Conservation (phyloP, 495 filamentous ascomycete species). For the Aspergillus taichungensis region DNA sequence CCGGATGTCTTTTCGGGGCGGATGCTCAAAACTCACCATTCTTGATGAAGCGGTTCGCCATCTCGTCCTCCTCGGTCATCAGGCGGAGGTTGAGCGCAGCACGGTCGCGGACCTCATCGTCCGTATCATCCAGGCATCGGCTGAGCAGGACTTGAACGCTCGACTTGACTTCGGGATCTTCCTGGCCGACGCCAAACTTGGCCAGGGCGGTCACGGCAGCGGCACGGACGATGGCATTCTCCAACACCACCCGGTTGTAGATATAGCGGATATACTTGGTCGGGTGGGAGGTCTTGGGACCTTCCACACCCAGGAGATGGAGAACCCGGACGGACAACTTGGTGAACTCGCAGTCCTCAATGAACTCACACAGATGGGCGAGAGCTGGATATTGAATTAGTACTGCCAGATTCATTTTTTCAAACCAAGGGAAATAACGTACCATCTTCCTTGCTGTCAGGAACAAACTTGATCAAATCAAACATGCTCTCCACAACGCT, state of each 20-base stretch:
- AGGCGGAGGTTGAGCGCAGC: slow-evolving; percentile 86
- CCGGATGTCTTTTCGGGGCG: too few relatives aligned
- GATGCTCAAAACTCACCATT: slow-evolving; percentile 54
- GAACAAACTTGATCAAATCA: slow-evolving; percentile 97
- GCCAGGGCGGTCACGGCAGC: slow-evolving; percentile 92
- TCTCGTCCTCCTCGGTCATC: slow-evolving; percentile 77
- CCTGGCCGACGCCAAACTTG: slow-evolving; percentile 95
- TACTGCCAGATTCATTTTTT: not conserved
- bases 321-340: slow-evolving; percentile 94
- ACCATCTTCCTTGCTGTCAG: slow-evolving; percentile 92
- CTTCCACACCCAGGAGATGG: slow-evolving; percentile 87
- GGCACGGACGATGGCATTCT: slow-evolving; percentile 92
- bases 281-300: slow-evolving; percentile 88
- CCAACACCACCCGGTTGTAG: slow-evolving; percentile 95
- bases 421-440: slow-evolving; percentile 7
- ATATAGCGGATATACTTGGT: slow-evolving; percentile 99
- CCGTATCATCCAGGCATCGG: slow-evolving; percentile 89
- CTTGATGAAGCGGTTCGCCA: slow-evolving; percentile 78
- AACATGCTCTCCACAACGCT: slow-evolving; percentile 99
- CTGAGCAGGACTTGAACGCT: slow-evolving; percentile 90
- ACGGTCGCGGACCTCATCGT: slow-evolving; percentile 95
- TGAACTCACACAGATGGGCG: slow-evolving; percentile 96
- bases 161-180: slow-evolving; percentile 91
- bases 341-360: slow-evolving; percentile 98
- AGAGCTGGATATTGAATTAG: slow-evolving; percentile 47